phyloP scores from a whole-genome alignment of 1,284 basidiomycete species.

The Hypsizygus ulmarius region DNA sequence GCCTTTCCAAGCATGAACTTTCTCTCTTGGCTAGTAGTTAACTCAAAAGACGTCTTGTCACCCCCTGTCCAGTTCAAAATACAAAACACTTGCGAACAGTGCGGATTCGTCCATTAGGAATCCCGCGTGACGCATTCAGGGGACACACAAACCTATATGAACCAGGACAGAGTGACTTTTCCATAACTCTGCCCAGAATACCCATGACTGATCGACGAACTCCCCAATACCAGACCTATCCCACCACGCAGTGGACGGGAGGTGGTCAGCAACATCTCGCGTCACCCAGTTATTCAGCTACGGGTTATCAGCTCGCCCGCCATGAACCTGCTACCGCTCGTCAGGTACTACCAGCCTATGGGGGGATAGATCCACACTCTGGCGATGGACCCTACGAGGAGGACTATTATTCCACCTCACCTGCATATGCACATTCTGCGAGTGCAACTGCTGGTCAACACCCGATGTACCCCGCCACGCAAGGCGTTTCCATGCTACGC shows the following conservation, averaged over 20 bases:
- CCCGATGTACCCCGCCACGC: slow-evolving; percentile 12
- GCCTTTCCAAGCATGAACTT: slow-evolving; percentile 19
- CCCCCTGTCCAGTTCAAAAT: slow-evolving; percentile 18
- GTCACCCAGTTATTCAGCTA: slow-evolving; percentile 14
- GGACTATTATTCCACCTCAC: slow-evolving; percentile 14
- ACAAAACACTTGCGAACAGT: slow-evolving; percentile 20
- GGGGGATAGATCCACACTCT: slow-evolving; percentile 8
- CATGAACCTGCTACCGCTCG: slow-evolving; percentile 13
- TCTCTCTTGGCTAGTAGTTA: slow-evolving; percentile 13
- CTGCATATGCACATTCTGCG: slow-evolving; percentile 12
- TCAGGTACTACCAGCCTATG: slow-evolving; percentile 14
- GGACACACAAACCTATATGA: slow-evolving; percentile 21
- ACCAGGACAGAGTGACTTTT: slow-evolving; percentile 16
- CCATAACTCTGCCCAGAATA: slow-evolving; percentile 5
- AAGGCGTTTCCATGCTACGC: slow-evolving; percentile 10
- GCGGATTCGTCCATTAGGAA: slow-evolving; percentile 19
- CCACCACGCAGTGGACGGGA: slow-evolving; percentile 14
- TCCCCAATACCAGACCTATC: slow-evolving; percentile 17
- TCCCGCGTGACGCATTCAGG: slow-evolving; percentile 21
- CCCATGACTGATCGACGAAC: slow-evolving; percentile 20
- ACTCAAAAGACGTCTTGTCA: slow-evolving; percentile 18
- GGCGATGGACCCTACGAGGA: slow-evolving; percentile 16
- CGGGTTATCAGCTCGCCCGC: slow-evolving; percentile 13
- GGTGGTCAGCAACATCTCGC: slow-evolving; percentile 16
- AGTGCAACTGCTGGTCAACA: slow-evolving; percentile 8